A percentile compares a stretch with the other conserved stretches of the same genome.
Evolutionary conservation across 2,329 filamentous ascomycete species (phyloP).

Genomic region (Colletotrichum nymphaeae): DNA sequence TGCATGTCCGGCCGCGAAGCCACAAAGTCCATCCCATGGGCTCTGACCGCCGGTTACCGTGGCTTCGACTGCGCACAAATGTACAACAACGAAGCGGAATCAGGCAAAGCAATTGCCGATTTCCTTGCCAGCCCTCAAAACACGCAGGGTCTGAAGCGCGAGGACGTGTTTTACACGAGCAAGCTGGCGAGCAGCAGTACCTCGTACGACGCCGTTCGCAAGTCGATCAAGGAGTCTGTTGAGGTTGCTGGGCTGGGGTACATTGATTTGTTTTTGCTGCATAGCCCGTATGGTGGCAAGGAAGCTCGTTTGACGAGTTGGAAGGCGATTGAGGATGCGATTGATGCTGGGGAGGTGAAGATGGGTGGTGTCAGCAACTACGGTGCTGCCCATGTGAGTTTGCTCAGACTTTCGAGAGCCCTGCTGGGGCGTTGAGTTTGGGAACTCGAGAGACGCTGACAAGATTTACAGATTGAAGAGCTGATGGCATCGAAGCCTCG

Average conservation of each 20-base stretch:
- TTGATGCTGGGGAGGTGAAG: constrained; percentile 76
- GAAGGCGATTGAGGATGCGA: constrained; percentile 81
- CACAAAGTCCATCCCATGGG: constrained; percentile 66
- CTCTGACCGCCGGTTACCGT: constrained; percentile 64
- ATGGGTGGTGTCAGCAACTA: constrained; percentile 84
- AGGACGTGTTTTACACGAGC: constrained; percentile 83
- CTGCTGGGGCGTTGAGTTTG: too few species aligned
- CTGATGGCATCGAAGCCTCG: constrained; percentile 71
- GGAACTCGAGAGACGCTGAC: background rate
- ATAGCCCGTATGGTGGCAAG: constrained; percentile 82
- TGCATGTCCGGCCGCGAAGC: constrained; percentile 74
- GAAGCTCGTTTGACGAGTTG: constrained; percentile 77
- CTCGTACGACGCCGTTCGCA: constrained; percentile 74
- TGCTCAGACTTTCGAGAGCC: background rate
- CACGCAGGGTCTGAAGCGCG: constrained; percentile 64
- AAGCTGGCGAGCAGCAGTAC: constrained; percentile 77
- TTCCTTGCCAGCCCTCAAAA: constrained; percentile 64
- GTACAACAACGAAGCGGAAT: constrained; percentile 77
- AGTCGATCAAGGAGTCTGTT: constrained; percentile 74
- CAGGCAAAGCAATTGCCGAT: constrained; percentile 71
- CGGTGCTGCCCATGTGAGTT: constrained; percentile 76
- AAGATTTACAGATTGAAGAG: constrained; percentile 68
- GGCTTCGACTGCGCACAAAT: constrained; percentile 66
- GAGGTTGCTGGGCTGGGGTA: constrained; percentile 76
- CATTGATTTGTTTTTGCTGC: constrained; percentile 83